Base-by-base conservation (phyloP, 73 alveolate species). In the Paramecium sonneborni region DNA sequence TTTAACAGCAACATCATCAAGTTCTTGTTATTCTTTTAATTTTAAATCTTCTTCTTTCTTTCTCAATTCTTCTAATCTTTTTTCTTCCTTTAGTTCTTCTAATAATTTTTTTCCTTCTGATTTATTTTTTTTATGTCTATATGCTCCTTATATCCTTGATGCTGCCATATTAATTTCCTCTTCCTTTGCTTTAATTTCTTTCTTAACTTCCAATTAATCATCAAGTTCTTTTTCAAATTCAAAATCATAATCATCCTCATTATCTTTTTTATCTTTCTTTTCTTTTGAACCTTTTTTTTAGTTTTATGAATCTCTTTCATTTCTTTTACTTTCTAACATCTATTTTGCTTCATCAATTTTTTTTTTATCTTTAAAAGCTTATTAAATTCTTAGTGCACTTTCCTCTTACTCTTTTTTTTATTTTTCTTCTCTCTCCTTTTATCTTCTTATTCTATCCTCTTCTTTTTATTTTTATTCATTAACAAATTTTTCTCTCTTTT, bases 91-190 rank as follows among this genome's bases (percentile, higher is more conserved):
- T 0, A 26, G 21, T 41, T 23, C 76, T 79, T 79, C 74, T 44
- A 79, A 79, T 44, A 79, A 30, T 72, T 72, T 35, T 10, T 72
- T 72, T n/a, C 86, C 86, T 35, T 72, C 55, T 12, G 55, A 32
- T 72, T 37, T 72, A 32, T 72, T 35, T 18, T 72, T 35, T 72
- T 72, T 72, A 12, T 72, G 55, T 72, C 44, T 72, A 20, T 72
- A 72, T 15, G 86, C 86, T 15, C 57, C 44, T 18, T 72, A 72
- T 72, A 72, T 72, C 35, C 24, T 72, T 12, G 57, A 35, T 14
- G 86, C 86, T 38, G 57, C 86, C 57, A 35, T 38, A 72, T 72
- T 41, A 12, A 35, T 35, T 35, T 72, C 86, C 20, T 72, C 38
- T 32, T 62, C 84, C 3, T 62, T 62, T 5, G 84, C 46, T 26